Percentiles rank a stretch among this genome's conserved stretches.
These are phyloP conservation scores for Zygotorulaspora chibaensis DNA, from an alignment of 805 yeast species.

Conservation along the genomic window DNA sequence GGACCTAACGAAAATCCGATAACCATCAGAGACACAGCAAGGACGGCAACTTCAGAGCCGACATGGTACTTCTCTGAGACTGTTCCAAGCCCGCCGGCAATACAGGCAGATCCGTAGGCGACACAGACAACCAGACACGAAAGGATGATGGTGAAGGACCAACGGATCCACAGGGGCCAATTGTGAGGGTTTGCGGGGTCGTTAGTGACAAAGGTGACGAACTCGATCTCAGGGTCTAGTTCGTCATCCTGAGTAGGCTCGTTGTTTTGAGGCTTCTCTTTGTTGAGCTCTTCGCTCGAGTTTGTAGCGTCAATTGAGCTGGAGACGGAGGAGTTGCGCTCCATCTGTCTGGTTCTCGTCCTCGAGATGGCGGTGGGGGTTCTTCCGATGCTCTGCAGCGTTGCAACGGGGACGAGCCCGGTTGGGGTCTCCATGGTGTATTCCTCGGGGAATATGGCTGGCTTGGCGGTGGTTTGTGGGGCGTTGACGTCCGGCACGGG, in stretches of 20 bases:
- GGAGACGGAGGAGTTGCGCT: conserved; percentile 25
- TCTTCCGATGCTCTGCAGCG: conserved; percentile 67
- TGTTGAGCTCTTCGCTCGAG: conserved; percentile 21
- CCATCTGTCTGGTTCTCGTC: conserved; percentile 37
- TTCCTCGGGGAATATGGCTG: conserved; percentile 88
- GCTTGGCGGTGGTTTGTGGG: conserved; percentile 47
- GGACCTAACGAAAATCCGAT: conserved; percentile 87
- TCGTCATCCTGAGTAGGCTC: conserved; percentile 21
- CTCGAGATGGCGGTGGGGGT: conserved; percentile 35
- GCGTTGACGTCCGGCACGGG: conserved; percentile 55
- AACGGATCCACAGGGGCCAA: conserved; percentile 57
- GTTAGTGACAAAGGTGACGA: conserved; percentile 71
- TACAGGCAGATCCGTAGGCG: conserved; percentile 90
- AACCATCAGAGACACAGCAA: conserved; percentile 83
- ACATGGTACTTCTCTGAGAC: conserved; percentile 65
- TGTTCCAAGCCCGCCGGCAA: conserved; percentile 77
- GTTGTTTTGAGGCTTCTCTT: conserved; percentile 20
- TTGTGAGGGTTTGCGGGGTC: conserved; percentile 92
- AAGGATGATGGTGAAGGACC: conserved; percentile 64
- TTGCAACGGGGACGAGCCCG: conserved; percentile 78
- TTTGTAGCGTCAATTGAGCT: conserved; percentile 22
- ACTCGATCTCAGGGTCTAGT: conserved; percentile 66
- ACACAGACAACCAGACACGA: conserved; percentile 78
- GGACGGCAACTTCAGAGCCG: conserved; percentile 69
- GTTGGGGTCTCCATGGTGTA: conserved; percentile 83